Evolutionary conservation across 1,284 basidiomycete species (phyloP).

Genomic region (Moniliophthora roreri): DNA sequence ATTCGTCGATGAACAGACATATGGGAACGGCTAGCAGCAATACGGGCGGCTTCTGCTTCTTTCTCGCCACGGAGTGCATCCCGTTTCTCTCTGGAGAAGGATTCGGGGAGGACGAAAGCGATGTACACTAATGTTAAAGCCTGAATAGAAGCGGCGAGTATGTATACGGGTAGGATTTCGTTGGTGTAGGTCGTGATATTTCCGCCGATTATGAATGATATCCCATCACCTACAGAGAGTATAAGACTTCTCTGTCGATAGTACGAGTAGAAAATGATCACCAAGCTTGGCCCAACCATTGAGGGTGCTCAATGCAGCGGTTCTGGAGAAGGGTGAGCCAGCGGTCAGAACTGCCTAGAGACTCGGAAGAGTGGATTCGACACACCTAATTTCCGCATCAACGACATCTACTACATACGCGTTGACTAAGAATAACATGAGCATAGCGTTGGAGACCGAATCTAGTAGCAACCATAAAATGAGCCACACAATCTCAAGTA

Average conservation of each 20-base stretch:
- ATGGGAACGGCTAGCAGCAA: conserved; percentile 1
- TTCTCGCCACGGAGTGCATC: conserved; percentile 18
- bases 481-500: conserved; percentile 18
- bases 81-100: conserved; percentile 27
- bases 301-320: conserved; percentile 26
- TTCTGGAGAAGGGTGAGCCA: conserved; percentile 20
- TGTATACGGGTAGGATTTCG: conserved; percentile 26
- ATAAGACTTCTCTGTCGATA: neutral
- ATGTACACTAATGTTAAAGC: conserved; percentile 21
- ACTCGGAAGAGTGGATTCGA: neutral
- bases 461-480: conserved; percentile 19
- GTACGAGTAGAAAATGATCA: neutral
- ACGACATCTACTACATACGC: conserved; percentile 30
- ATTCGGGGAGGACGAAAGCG: conserved; percentile 27
- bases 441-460: conserved; percentile 13
- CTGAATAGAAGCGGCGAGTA: conserved; percentile 20
- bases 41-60: neutral
- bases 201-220: conserved; percentile 29
- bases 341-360: neutral
- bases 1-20: neutral
- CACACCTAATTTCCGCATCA: conserved; percentile 26
- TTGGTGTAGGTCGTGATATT: conserved; percentile 26
- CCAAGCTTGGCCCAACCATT: conserved; percentile 29
- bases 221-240: conserved; percentile 20
- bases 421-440: conserved; percentile 23